phyloP scores from a whole-genome alignment of 2,329 filamentous ascomycete genomes.

The Aspergillus puulaauensis region DNA sequence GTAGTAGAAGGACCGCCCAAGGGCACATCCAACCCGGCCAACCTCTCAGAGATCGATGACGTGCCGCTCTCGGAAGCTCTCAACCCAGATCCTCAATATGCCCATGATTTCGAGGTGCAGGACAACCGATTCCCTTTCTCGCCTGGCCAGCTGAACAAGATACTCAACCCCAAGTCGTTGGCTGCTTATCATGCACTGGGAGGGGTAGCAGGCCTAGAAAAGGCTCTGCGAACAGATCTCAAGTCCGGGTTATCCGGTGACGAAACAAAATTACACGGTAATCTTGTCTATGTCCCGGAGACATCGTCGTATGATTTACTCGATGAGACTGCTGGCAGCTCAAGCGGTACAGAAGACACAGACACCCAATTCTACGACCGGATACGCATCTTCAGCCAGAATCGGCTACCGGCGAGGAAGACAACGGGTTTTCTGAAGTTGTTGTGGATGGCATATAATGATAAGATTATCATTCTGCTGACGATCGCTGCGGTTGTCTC shows the following conservation, averaged over 20 bases:
- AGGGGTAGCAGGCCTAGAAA: conserved; percentile 74
- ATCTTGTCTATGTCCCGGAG: conserved; percentile 71
- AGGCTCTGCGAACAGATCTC: conserved; percentile 71
- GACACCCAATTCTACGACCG: conserved; percentile 53
- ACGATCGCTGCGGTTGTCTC: conserved; percentile 69
- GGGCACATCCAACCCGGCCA: neutral
- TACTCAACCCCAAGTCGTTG: conserved; percentile 86
- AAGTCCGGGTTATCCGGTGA: conserved; percentile 74
- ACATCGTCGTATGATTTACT: conserved; percentile 32
- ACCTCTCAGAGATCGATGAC: conserved; percentile 26
- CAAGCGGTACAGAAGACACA: conserved; percentile 11
- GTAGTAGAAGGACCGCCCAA: neutral
- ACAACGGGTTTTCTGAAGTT: conserved; percentile 59
- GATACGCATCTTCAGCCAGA: conserved; percentile 60
- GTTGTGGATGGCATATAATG: conserved; percentile 70
- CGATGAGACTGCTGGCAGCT: neutral
- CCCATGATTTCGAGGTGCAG: conserved; percentile 71
- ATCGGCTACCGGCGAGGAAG: conserved; percentile 64
- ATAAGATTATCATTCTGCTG: conserved; percentile 70
- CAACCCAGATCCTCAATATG: conserved; percentile 72
- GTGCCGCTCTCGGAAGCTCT: conserved; percentile 58
- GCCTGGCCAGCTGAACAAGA: conserved; percentile 74
- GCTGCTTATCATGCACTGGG: conserved; percentile 78
- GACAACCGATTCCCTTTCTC: conserved; percentile 84
- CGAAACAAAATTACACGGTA: conserved; percentile 65